Evolutionary conservation across 2,329 filamentous ascomycete genomes (phyloP).

Genomic region (Furcasterigmium sp.): DNA sequence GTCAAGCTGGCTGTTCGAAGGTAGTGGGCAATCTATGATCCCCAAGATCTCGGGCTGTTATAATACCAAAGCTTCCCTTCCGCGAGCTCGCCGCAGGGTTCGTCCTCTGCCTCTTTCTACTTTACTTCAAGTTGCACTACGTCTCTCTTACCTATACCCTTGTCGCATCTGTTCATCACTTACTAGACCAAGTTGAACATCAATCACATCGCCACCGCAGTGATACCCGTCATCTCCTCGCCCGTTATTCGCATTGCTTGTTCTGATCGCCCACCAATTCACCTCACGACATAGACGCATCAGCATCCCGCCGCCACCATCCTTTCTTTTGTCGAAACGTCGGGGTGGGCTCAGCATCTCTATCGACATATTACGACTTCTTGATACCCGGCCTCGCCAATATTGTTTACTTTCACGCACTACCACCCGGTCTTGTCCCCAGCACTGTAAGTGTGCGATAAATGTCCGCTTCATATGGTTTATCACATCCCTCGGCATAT

Average conservation of each 20-base stretch:
- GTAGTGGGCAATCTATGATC: too few relatives aligned
- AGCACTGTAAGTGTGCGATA: too few relatives aligned
- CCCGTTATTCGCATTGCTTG: not conserved
- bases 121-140: not conserved
- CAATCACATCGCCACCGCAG: not conserved
- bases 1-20: too few relatives aligned
- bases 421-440: too few relatives aligned
- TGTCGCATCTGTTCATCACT: not conserved
- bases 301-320: too few relatives aligned
- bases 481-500: not conserved
- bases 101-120: not conserved
- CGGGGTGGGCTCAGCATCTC: too few relatives aligned
- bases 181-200: not conserved
- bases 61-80: slow-evolving; percentile 1
- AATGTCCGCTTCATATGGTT: not conserved
- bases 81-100: not conserved
- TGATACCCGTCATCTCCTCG: too few relatives aligned
- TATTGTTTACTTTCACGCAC: too few relatives aligned
- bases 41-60: not conserved
- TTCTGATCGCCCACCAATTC: not conserved
- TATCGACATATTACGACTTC: not conserved
- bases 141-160: not conserved
- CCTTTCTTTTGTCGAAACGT: not conserved
- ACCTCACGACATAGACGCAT: too few relatives aligned
- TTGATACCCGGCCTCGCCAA: not conserved